Evolutionary conservation across 495 filamentous ascomycete species (phyloP), one percentile per base, ranked within the genome.

Genomic region (Rhizodiscina lignyota): DNA sequence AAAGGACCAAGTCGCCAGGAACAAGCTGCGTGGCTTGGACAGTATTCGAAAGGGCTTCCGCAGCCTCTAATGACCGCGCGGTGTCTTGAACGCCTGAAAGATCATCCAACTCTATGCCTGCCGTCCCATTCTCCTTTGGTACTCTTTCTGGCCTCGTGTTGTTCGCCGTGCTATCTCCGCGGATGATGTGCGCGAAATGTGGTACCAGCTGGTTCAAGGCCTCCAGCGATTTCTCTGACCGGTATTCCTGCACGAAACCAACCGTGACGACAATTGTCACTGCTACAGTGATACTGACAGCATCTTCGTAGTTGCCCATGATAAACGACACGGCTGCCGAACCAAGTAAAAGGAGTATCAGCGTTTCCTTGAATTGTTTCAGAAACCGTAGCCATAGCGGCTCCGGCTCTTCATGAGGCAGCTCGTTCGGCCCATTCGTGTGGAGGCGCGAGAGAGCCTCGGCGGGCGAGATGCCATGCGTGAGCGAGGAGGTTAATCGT

Each of bases 201-300:
- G 89, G 91, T 0, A 96, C 86, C 21, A 99, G 61, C 41, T 86
- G 82, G 50, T 77, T 94, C 37, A 99, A 63, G 32, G 89, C 89
- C 55, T 96, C 89, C 49, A 99, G 70, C 2, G 86, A 94, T 58
- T 96, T 92, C 53, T 99, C 91, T 27, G 87, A 94, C 38, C 91
- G 71, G 53, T 94, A 96, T 56, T 99, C 89, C 51, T 99, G 89
- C 37, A 96, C 70, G 49, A 99, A 99, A 8, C 84, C 89, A 34
- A 96, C 89, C 1, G 80, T 80, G 24, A 96, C 85, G 13, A 99
- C 89, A 50, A 99, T 96, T 30, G 84, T 89, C 4, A 99, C 89
- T 1, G 89, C 89, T 21, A 92, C 69, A 1, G 87, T 63, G 47
- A 99, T 99, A 55, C 86, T 94, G 46, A 96, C 61, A 4, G 91